Base-by-base conservation (phyloP, 2,329 filamentous ascomycete genomes). In the Fusarium aywerte region DNA sequence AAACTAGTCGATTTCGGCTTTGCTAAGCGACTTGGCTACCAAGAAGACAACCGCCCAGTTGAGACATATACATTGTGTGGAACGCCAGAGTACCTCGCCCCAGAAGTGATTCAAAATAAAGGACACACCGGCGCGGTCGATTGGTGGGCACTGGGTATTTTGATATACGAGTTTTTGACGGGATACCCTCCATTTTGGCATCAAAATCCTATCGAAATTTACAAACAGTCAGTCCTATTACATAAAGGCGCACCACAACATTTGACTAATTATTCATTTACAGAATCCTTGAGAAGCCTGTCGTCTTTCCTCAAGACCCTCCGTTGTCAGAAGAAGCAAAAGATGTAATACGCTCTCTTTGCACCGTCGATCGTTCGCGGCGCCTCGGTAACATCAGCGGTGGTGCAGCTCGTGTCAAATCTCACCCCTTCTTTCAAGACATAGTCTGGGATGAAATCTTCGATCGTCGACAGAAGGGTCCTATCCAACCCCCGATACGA, bases 121-220 rank as follows among this genome's bases (percentile, higher is more conserved):
- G 92, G 90, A 13, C 88, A 90, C 74, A 89, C 87, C 4, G 89
- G 87, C 4, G 91, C 92, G 15, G 92, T 95, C 33, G 92, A 95
- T 81, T 95, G 92, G 92, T 95, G 92, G 92, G 92, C 92, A 1
- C 83, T 96, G 69, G 92, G 92, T 25, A 93, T 95, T 69, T 79
- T 96, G 57, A 89, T 95, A 60, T 95, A 93, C 77, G 92, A 96
- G 75, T 95, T 95, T 75, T 80, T 95, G 47, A 93, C 92, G 11
- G 92, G 92, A 27, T 93, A 94, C 74, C 92, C 92, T 15, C 92
- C 92, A 1, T 96, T 95, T 75, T 96, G 92, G 91, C 90, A 94
- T 74, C 89, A 92, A 68, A 95, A 93, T 68, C 92, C 92, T 2
- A 92, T 95, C 68, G 92, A 94, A 76, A 95, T 95, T 59, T 95